Conservation (phyloP, 129 eudicot species). For the Lactuca sativa region DNA sequence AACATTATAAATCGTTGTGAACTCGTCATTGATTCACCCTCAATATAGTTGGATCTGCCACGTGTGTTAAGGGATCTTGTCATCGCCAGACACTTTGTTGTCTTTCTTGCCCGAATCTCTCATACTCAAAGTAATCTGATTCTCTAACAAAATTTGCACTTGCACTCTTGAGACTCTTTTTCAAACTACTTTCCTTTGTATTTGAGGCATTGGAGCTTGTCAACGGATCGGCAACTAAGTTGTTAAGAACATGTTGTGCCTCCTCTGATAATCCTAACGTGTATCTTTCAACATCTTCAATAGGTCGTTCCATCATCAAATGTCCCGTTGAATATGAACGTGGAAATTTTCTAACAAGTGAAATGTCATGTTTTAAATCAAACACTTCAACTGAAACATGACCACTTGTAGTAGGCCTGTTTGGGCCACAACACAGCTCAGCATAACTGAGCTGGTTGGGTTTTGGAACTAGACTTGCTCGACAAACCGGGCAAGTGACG, state of each 20-base stretch:
- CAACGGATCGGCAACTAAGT: background rate
- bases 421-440: background rate
- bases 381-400: background rate
- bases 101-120: slow-evolving; percentile 31
- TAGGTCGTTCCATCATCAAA: slow-evolving; percentile 6
- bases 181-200: slow-evolving; percentile 16
- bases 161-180: slow-evolving; percentile 32
- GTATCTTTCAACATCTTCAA: slow-evolving; percentile 35
- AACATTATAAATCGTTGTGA: slow-evolving; percentile 7
- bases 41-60: background rate
- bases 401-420: background rate
- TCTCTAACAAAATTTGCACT: slow-evolving; percentile 27
- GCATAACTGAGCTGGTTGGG: slow-evolving; percentile 3
- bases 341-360: slow-evolving; percentile 5
- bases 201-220: background rate
- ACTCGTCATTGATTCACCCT: background rate
- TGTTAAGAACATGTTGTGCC: background rate
- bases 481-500: slow-evolving; percentile 61
- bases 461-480: slow-evolving; percentile 38
- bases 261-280: slow-evolving; percentile 47
- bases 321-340: slow-evolving; percentile 46
- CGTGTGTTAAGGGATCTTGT: slow-evolving; percentile 18
- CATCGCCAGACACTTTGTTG: background rate
- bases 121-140: slow-evolving; percentile 18
- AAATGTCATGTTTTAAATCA: slow-evolving; percentile 4